Conservation (phyloP, 345 rosid species). For the Corchorus capsularis region DNA sequence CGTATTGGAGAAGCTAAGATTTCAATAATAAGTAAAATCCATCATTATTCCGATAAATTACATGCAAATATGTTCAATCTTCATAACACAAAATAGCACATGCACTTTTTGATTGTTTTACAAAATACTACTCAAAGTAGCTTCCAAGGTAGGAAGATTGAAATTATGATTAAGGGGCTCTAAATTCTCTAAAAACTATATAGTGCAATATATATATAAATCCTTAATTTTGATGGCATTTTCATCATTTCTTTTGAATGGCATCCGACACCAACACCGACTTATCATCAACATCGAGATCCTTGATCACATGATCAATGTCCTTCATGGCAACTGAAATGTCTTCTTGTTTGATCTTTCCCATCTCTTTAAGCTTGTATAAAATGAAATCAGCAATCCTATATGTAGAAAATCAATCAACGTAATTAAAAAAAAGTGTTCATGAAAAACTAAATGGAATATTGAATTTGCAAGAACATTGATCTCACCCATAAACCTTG, state of each 20-base stretch:
- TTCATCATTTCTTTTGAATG: slow-evolving; percentile 1
- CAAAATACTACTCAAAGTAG: neutral
- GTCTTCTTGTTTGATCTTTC: slow-evolving; percentile 78
- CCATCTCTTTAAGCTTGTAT: slow-evolving; percentile 86
- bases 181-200: neutral
- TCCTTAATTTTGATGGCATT: neutral
- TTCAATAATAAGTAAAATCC: neutral
- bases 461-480: neutral
- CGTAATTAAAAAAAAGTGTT: neutral
- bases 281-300: slow-evolving; percentile 56
- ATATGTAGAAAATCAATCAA: neutral
- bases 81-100: neutral
- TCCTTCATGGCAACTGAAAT: slow-evolving; percentile 57
- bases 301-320: slow-evolving; percentile 43
- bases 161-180: neutral
- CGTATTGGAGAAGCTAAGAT: too few species aligned
- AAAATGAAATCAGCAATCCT: slow-evolving; percentile 18
- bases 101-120: neutral
- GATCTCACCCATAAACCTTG: slow-evolving; percentile 10
- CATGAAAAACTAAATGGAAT: neutral
- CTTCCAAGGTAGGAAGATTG: neutral
- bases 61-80: neutral
- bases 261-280: neutral
- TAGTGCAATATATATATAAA: neutral
- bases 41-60: slow-evolving; percentile 5